Percentiles rank a stretch among this genome's conserved stretches.
phyloP scores from a whole-genome alignment of 768 basidiomycete species.

The Crucibulum laeve region DNA sequence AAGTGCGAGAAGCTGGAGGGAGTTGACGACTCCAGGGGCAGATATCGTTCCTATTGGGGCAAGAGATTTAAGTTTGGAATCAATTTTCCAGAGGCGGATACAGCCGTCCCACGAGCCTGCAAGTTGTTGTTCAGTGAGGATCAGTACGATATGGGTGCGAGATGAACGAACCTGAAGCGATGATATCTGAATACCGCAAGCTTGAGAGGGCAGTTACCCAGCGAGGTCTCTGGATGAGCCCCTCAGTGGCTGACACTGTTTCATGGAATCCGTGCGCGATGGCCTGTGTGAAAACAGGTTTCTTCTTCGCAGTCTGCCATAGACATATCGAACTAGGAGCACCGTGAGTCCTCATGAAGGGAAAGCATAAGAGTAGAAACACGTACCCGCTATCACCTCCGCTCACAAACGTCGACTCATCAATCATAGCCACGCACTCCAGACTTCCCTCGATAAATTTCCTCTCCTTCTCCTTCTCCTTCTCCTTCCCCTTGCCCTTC shows the following conservation, averaged over 20 bases:
- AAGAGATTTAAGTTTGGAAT: slow-evolving; percentile 75
- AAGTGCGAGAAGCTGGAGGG: slow-evolving; percentile 72
- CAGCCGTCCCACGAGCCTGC: slow-evolving; percentile 92
- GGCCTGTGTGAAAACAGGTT: slow-evolving; percentile 83
- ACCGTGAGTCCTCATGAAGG: not conserved
- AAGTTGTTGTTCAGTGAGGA: not conserved
- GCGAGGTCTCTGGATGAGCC: slow-evolving; percentile 69
- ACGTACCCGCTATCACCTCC: slow-evolving; percentile 96
- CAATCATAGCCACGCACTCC: slow-evolving; percentile 92
- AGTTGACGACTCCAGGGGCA: slow-evolving; percentile 83
- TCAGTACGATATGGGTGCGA: not conserved
- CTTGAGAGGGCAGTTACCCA: slow-evolving; percentile 88
- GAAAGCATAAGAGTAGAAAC: not conserved
- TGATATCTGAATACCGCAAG: slow-evolving; percentile 85
- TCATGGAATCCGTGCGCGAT: slow-evolving; percentile 87
- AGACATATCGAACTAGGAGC: slow-evolving; percentile 78
- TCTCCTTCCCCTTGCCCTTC: slow-evolving; percentile 26
- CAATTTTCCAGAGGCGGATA: slow-evolving; percentile 89
- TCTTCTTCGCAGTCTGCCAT: slow-evolving; percentile 92
- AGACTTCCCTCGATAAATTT: slow-evolving; percentile 87
- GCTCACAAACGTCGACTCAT: slow-evolving; percentile 88
- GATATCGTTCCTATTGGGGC: slow-evolving; percentile 57
- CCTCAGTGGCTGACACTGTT: slow-evolving; percentile 67
- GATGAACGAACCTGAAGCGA: slow-evolving; percentile 72
- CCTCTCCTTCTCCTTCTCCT: slow-evolving; percentile 21